phyloP scores from a whole-genome alignment of 2,329 filamentous ascomycete species.

The Zasmidium cellare region DNA sequence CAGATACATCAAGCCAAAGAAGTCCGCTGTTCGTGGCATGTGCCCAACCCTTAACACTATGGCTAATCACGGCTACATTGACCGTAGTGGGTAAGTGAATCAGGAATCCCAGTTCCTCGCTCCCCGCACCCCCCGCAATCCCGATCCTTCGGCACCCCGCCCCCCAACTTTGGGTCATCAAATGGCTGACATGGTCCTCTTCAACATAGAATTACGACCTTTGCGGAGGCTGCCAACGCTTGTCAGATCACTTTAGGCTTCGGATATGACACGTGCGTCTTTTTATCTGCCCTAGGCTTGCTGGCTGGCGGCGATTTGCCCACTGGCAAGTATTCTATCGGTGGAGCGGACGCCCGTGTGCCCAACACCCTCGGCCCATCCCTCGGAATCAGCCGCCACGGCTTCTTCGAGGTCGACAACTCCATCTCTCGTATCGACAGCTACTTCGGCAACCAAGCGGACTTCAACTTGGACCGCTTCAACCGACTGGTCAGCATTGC shows the following conservation, averaged over 20 bases:
- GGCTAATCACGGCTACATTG: slow-evolving; percentile 34
- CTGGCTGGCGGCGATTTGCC: slow-evolving; percentile 30
- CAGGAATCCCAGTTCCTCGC: no score
- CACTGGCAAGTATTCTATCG: slow-evolving; percentile 29
- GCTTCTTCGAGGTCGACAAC: slow-evolving; percentile 31
- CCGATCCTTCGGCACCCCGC: no score
- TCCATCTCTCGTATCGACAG: slow-evolving; percentile 28
- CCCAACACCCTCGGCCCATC: slow-evolving; percentile 31
- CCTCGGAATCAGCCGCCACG: slow-evolving; percentile 29
- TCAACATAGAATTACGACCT: slow-evolving; percentile 23
- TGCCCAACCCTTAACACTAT: slow-evolving; percentile 31
- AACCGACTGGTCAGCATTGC: slow-evolving; percentile 23
- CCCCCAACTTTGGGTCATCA: no score
- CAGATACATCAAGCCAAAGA: slow-evolving; percentile 21
- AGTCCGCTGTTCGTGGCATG: slow-evolving; percentile 27
- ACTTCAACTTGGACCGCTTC: slow-evolving; percentile 28
- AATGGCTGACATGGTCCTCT: no score
- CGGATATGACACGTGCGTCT: slow-evolving; percentile 27
- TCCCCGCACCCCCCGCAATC: no score
- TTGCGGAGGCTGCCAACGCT: slow-evolving; percentile 32
- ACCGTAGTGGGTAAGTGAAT: slow-evolving; percentile 15
- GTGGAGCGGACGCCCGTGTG: slow-evolving; percentile 26
- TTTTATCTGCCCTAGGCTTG: slow-evolving; percentile 30
- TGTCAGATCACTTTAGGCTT: slow-evolving; percentile 30
- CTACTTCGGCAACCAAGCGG: slow-evolving; percentile 30